Conservation (phyloP, 2,329 filamentous ascomycete species). For the Talaromyces sp. region DNA sequence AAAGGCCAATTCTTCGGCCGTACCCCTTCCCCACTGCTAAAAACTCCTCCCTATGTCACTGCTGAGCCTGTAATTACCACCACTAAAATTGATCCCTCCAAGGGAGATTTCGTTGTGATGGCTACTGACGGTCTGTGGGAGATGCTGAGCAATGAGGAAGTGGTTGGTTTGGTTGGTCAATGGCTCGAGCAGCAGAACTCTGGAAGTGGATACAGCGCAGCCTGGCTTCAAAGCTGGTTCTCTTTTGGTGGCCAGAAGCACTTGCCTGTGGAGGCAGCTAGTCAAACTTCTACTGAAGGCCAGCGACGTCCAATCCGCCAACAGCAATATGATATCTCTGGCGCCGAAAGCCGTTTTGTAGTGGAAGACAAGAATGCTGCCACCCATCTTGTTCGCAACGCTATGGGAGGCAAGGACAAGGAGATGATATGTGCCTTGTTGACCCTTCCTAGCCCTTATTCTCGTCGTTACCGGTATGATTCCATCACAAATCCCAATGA, state of each 20-base stretch:
- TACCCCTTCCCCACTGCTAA: constrained; percentile 73
- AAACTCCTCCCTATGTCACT: constrained; percentile 94
- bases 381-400: constrained; percentile 93
- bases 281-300: constrained; percentile 59
- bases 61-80: constrained; percentile 94
- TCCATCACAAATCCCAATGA: no score
- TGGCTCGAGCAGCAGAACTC: constrained; percentile 81
- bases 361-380: constrained; percentile 95
- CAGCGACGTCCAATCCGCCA: constrained; percentile 82
- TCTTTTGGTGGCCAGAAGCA: constrained; percentile 51
- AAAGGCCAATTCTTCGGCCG: constrained; percentile 87
- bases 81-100: constrained; percentile 84
- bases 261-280: constrained; percentile 74
- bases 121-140: constrained; percentile 98
- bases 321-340: constrained; percentile 83
- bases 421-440: constrained; percentile 93
- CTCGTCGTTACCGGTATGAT: constrained; percentile 80
- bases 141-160: constrained; percentile 98
- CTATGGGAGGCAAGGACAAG: constrained; percentile 86
- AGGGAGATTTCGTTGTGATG: constrained; percentile 93
- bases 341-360: constrained; percentile 74
- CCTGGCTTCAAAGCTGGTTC: constrained; percentile 75
- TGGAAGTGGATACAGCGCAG: constrained; percentile 48
- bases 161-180: constrained; percentile 91
- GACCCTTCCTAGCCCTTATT: constrained; percentile 88